phyloP scores from a whole-genome alignment of 371 early-diverging fungal genomes.

The Dichotomocladium elegans region DNA sequence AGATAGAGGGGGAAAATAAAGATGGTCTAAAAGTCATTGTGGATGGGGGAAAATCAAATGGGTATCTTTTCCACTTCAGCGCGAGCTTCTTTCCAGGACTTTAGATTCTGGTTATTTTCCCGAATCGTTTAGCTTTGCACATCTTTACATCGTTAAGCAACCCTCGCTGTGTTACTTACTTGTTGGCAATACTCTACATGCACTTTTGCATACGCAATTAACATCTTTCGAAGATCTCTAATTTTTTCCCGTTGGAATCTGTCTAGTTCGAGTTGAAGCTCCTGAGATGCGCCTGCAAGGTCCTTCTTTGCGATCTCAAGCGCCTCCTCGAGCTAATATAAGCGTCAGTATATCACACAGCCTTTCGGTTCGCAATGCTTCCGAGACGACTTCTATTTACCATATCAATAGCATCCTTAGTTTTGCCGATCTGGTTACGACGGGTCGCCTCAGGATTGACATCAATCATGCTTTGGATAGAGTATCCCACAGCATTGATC shows the following conservation, averaged over 20 bases:
- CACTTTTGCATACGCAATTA: constrained; percentile 77
- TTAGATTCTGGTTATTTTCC: constrained; percentile 45
- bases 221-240: constrained; percentile 74
- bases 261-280: constrained; percentile 86
- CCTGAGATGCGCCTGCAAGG: constrained; percentile 66
- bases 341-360: neutral
- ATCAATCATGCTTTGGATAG: constrained; percentile 87
- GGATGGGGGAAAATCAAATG: constrained; percentile 20
- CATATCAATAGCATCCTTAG: constrained; percentile 77
- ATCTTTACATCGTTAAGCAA: neutral
- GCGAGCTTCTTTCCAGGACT: constrained; percentile 60
- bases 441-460: constrained; percentile 92
- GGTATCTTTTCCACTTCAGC: constrained; percentile 62
- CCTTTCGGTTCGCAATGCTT: neutral
- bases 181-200: constrained; percentile 81
- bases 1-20: neutral
- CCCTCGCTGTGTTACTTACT: constrained; percentile 30
- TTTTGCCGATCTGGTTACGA: constrained; percentile 83
- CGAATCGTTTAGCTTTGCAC: neutral
- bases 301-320: constrained; percentile 68
- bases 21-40: neutral
- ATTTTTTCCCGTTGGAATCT: constrained; percentile 91
- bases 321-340: constrained; percentile 66
- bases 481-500: constrained; percentile 67
- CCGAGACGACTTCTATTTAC: constrained; percentile 22